phyloP scores from a whole-genome alignment of 2,329 filamentous ascomycete species.

The Ophiostoma perfectum region DNA sequence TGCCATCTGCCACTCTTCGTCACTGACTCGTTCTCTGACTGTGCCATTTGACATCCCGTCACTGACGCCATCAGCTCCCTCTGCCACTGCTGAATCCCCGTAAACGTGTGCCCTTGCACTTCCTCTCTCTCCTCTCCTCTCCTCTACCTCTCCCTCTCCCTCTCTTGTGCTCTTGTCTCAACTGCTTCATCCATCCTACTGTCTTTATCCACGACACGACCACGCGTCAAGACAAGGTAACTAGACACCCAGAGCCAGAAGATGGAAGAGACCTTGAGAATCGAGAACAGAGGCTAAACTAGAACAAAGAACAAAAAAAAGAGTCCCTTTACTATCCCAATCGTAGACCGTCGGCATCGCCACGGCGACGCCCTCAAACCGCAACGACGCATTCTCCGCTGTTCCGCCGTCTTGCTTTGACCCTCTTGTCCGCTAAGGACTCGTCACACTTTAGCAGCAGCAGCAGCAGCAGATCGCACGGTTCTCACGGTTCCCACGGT shows the following conservation, averaged over 20 bases:
- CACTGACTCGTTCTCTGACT: background rate
- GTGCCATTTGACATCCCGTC: background rate
- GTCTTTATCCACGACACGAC: slow-evolving; percentile 1
- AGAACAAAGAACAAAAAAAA: background rate
- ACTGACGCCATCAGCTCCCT: background rate
- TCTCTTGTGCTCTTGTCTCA: background rate
- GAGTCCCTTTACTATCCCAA: background rate
- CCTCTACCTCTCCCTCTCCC: background rate
- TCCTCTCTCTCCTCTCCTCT: background rate
- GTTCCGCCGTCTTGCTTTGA: slow-evolving; percentile 54
- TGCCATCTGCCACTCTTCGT: background rate
- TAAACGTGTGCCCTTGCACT: slow-evolving; percentile 7
- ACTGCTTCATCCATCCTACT: background rate
- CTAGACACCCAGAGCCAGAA: background rate
- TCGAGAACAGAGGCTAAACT: slow-evolving; percentile 10
- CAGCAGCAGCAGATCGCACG: no score
- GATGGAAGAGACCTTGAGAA: background rate
- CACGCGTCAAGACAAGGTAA: slow-evolving; percentile 4
- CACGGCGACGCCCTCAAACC: slow-evolving; percentile 37
- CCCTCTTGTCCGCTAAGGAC: slow-evolving; percentile 37
- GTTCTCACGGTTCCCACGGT: no score
- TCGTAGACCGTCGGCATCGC: slow-evolving; percentile 9
- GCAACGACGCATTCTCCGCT: slow-evolving; percentile 68
- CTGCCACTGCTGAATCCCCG: background rate
- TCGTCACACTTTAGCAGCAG: background rate